These are phyloP conservation scores for Auriscalpium vulgare DNA, from an alignment of 768 basidiomycete genomes.

Conservation along the genomic window DNA sequence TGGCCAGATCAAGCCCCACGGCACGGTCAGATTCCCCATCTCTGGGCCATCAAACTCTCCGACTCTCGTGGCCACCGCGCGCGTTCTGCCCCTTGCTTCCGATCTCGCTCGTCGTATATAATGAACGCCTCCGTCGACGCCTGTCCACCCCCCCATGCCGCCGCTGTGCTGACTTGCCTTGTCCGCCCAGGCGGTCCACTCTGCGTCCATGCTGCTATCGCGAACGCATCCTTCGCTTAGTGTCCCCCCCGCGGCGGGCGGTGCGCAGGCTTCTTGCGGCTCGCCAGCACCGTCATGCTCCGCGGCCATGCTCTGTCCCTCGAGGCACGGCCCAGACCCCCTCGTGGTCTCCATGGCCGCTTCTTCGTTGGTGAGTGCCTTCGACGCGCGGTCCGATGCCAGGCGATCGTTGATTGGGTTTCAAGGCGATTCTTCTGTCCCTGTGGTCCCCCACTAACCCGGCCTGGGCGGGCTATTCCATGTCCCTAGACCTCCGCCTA, in stretches of 20 bases:
- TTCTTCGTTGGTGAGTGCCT: no score
- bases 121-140: constrained; percentile 3
- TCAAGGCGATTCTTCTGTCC: constrained; percentile 6
- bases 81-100: constrained; percentile 8
- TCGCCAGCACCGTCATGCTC: no score
- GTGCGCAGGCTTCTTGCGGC: no score
- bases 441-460: constrained; percentile 4
- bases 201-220: no score
- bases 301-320: no score
- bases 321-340: no score
- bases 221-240: no score
- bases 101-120: constrained; percentile 3
- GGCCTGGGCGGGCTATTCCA: neutral
- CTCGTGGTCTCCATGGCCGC: no score
- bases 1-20: constrained; percentile 6
- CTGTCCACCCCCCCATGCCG: constrained; percentile 1
- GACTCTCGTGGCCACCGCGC: constrained; percentile 8
- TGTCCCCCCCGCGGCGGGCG: no score
- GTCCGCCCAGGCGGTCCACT: neutral
- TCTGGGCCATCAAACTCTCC: constrained; percentile 3
- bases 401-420: constrained; percentile 7
- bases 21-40: constrained; percentile 6
- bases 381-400: no score
- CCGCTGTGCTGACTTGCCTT: neutral
- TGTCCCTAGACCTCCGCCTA: neutral